phyloP scores from a whole-genome alignment of 2,329 filamentous ascomycete species.

The Lecanicillium sp. region DNA sequence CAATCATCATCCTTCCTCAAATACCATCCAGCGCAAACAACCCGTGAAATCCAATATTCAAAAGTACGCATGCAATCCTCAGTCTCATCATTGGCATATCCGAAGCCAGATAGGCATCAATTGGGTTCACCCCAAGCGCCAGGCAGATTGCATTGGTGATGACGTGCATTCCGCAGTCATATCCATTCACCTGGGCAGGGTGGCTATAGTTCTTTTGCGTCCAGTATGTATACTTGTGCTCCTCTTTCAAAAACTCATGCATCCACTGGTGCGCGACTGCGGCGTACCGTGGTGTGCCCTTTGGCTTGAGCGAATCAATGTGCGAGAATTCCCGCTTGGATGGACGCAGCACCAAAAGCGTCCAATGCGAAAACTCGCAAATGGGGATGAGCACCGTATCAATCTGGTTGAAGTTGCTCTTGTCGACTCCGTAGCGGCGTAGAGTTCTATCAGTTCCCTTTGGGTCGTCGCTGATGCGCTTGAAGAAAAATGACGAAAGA shows the following conservation, averaged over 20 bases:
- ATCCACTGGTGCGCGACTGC: conserved; percentile 46
- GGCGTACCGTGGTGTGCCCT: conserved; percentile 32
- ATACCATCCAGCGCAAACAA: conserved; percentile 45
- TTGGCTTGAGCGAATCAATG: conserved; percentile 55
- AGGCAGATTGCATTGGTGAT: conserved; percentile 65
- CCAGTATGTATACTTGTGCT: conserved; percentile 55
- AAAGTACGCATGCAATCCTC: conserved; percentile 55
- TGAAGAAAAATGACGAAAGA: conserved; percentile 61
- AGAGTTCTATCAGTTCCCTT: conserved; percentile 45
- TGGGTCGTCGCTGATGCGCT: conserved; percentile 41
- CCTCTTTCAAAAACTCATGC: conserved; percentile 42
- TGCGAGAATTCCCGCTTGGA: conserved; percentile 54
- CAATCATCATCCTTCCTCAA: conserved; percentile 13
- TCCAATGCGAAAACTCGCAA: conserved; percentile 61
- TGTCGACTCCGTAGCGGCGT: conserved; percentile 47
- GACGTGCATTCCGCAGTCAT: conserved; percentile 72
- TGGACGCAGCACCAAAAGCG: conserved; percentile 59
- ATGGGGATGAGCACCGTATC: conserved; percentile 65
- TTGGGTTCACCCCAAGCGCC: conserved; percentile 43
- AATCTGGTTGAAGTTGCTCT: conserved; percentile 55
- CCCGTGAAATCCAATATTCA: conserved; percentile 59
- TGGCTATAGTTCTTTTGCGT: conserved; percentile 39
- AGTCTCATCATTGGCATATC: conserved; percentile 54
- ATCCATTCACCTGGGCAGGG: conserved; percentile 55
- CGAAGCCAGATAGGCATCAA: conserved; percentile 36